Evolutionary conservation across 768 basidiomycete genomes (phyloP).

Genomic region (Tulasnella sp.): DNA sequence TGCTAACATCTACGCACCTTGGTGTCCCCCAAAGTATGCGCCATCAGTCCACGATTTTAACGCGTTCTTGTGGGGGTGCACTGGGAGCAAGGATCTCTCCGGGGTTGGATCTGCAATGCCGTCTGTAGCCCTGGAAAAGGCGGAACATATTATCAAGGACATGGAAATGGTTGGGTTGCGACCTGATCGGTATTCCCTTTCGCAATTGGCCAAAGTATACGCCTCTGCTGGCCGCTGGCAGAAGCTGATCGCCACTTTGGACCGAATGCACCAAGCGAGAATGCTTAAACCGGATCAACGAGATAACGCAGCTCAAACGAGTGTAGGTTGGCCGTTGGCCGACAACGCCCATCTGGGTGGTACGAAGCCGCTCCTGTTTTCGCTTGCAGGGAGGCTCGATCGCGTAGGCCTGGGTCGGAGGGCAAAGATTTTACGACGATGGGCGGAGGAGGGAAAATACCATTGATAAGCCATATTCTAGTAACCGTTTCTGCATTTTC

Average conservation of each 20-base stretch:
- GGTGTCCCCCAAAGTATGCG: slow-evolving; percentile 6
- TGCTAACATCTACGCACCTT: neutral
- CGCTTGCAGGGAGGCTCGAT: neutral
- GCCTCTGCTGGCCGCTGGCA: neutral
- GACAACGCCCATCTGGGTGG: neutral
- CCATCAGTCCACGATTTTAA: neutral
- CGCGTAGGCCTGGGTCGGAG: neutral
- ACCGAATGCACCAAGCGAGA: neutral
- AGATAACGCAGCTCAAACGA: neutral
- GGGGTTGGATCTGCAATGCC: neutral
- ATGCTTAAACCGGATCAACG: neutral
- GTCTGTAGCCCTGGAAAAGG: neutral
- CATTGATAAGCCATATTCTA: neutral
- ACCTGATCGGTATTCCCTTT: neutral
- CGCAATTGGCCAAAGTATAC: neutral
- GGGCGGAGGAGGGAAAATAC: neutral
- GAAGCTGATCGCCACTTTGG: neutral
- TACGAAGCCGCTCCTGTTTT: neutral
- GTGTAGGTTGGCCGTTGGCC: neutral
- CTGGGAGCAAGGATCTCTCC: neutral
- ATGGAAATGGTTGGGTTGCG: neutral
- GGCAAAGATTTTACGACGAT: neutral
- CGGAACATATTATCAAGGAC: neutral
- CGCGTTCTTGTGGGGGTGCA: slow-evolving; percentile 5
- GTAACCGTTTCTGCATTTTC: neutral